Base-by-base conservation (phyloP, 2,329 filamentous ascomycete genomes). In the Aaosphaeria pasadenensis region DNA sequence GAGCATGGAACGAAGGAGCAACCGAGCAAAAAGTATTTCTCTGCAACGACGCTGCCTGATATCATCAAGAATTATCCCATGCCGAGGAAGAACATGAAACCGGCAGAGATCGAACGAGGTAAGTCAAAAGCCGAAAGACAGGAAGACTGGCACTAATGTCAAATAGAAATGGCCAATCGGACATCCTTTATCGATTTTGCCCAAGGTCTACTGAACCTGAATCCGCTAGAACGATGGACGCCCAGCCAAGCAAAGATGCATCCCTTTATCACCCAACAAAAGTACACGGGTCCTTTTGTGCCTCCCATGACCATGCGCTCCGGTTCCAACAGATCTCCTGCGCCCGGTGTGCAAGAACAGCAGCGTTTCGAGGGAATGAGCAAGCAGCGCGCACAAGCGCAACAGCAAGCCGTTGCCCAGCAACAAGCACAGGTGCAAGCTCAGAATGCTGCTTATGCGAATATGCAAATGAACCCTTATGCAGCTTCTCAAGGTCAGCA, bases 11-110 rank as follows among this genome's bases (percentile, higher is more conserved):
- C 91, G 33, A 99, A 99, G 70, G 94, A 99, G 71, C 94, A 97
- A 70, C 94, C 94, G 24, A 99, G 94, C 82, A 99, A 99, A 78
- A 97, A 97, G 74, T 99, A 99, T 71, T 99, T 99, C 75, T 89
- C 92, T 61, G 91, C 91, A 33, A 96, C 85, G 38, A 95, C 91
- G 1, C 75, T 99, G 45, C 92, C 92, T 4, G 94, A 99, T 57
- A 99, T 99, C 55, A 97, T 99, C 74, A 90, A 95, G 68, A 91
- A 89, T 47, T 99, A 99, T 67, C 88, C 94, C 5, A 96, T 99
- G 92, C 94, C 94, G 42, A 82, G 94, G 63, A 99, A 99, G 76
- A 96, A 96, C 65, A 99, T 99, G 94, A 99, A 99, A 76, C 91
- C 88, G 70, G 88, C 85, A 59, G 94, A 99, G 73, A 87, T 99